Conservation (phyloP, 1,284 basidiomycete genomes). For the Microbotryum scabiosae region DNA sequence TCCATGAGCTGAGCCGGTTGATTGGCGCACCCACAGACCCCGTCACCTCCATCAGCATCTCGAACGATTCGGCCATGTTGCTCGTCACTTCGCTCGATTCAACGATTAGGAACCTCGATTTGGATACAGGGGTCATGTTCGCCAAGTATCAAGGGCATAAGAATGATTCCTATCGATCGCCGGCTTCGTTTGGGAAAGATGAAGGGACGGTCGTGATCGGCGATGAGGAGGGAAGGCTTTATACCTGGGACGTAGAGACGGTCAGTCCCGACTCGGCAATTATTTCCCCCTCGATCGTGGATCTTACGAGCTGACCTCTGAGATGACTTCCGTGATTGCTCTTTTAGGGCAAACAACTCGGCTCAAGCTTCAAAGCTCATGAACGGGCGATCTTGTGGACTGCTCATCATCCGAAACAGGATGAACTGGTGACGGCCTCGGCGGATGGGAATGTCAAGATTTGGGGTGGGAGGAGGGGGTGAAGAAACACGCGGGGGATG, state of each 20-base stretch:
- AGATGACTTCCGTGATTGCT: background rate
- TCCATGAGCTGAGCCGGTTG: background rate
- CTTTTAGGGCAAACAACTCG: slow-evolving; percentile 52
- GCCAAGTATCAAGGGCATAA: slow-evolving; percentile 74
- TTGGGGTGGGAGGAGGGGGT: slow-evolving; percentile 45
- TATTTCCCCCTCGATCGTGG: no score
- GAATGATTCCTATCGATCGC: slow-evolving; percentile 66
- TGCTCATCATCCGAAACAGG: slow-evolving; percentile 61
- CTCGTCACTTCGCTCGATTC: slow-evolving; percentile 77
- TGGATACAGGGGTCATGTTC: slow-evolving; percentile 68
- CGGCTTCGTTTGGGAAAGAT: slow-evolving; percentile 67
- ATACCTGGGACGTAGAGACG: slow-evolving; percentile 86
- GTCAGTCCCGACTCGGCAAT: no score
- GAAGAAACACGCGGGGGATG: no score
- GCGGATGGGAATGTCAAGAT: slow-evolving; percentile 66
- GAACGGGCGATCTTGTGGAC: slow-evolving; percentile 81
- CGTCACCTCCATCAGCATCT: slow-evolving; percentile 68
- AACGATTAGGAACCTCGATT: slow-evolving; percentile 76
- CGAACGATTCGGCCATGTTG: slow-evolving; percentile 63
- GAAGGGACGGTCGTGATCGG: slow-evolving; percentile 77
- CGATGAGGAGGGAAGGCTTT: slow-evolving; percentile 78
- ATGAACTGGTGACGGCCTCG: slow-evolving; percentile 12
- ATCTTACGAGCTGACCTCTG: no score
- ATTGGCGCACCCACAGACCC: slow-evolving; percentile 51
- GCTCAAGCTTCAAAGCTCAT: slow-evolving; percentile 66